Conservation (phyloP, 2,329 filamentous ascomycete genomes). For the Scedosporium boydii region DNA sequence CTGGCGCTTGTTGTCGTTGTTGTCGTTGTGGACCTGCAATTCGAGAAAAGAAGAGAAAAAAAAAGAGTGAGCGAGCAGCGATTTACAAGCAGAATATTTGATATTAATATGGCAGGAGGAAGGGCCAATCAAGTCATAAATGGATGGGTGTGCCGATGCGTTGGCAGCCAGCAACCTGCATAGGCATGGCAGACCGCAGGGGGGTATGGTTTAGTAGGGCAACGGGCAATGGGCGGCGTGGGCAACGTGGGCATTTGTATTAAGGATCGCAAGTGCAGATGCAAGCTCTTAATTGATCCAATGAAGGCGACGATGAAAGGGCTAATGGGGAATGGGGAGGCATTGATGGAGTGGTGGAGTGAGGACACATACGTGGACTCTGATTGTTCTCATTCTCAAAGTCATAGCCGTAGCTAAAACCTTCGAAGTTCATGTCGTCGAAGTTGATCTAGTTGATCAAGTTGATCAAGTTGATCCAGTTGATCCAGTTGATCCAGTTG, state of each 20-base stretch:
- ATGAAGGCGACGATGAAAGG: not conserved
- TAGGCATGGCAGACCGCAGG: not conserved
- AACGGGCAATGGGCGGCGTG: not conserved
- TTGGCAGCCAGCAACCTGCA: not conserved
- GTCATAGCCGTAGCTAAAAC: slow-evolving; percentile 5
- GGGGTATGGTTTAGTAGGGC: not conserved
- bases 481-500: not conserved
- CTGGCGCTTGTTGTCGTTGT: not conserved
- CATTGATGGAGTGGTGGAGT: not conserved
- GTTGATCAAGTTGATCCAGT: too few species aligned
- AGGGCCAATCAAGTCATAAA: not conserved
- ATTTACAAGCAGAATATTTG: not conserved
- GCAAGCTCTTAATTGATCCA: not conserved
- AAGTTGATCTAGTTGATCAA: not conserved
- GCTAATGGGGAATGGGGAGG: not conserved
- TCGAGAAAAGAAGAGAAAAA: not conserved
- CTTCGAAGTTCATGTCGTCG: slow-evolving; percentile 5
- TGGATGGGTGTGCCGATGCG: not conserved
- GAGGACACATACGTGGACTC: slow-evolving; percentile 2
- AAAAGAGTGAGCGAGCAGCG: not conserved
- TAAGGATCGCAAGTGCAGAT: too few species aligned
- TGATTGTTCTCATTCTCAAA: not conserved
- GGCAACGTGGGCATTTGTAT: not conserved
- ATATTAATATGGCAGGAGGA: not conserved
- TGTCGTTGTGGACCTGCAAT: not conserved